These are phyloP conservation scores for Apophysomyces elegans DNA, from an alignment of 371 early-diverging fungal species.

Conservation along the genomic window DNA sequence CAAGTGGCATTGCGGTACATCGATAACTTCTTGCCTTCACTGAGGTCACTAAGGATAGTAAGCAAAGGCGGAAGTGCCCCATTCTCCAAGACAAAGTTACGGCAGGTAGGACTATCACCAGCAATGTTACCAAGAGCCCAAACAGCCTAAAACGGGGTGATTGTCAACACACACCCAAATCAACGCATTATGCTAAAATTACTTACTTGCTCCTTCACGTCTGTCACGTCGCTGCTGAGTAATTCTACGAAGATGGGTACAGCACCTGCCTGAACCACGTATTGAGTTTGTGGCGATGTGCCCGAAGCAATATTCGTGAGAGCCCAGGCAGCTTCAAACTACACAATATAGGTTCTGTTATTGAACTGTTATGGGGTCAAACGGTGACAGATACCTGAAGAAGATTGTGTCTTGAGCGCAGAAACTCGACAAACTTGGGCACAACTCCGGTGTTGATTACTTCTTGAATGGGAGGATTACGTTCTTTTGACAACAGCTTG, in stretches of 20 bases:
- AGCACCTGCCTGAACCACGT: slow-evolving; percentile 94
- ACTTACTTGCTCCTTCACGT: slow-evolving; percentile 96
- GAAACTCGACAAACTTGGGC: slow-evolving; percentile 95
- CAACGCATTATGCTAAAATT: not conserved
- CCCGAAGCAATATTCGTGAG: slow-evolving; percentile 99
- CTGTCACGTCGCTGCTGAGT: slow-evolving; percentile 81
- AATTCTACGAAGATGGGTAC: slow-evolving; percentile 95
- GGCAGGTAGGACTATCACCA: slow-evolving; percentile 95
- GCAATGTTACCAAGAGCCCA: slow-evolving; percentile 99
- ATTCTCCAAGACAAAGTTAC: slow-evolving; percentile 90
- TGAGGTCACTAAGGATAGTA: slow-evolving; percentile 84
- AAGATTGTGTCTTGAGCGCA: slow-evolving; percentile 76
- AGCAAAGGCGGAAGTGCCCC: slow-evolving; percentile 89
- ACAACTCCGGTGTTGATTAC: slow-evolving; percentile 96
- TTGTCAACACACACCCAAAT: not conserved
- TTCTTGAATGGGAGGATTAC: slow-evolving; percentile 97
- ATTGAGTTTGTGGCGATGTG: slow-evolving; percentile 93
- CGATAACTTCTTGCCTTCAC: slow-evolving; percentile 85
- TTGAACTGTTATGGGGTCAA: not conserved
- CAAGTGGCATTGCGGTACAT: slow-evolving; percentile 99
- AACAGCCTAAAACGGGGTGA: slow-evolving; percentile 70
- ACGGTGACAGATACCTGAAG: slow-evolving; percentile 76
- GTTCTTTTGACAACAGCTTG: slow-evolving; percentile 97
- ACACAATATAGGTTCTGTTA: slow-evolving; percentile 13
- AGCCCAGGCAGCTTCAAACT: slow-evolving; percentile 99